These are phyloP conservation scores for Thalassiosira profunda DNA, from an alignment of 108 stramenopile species.

Conservation along the genomic window DNA sequence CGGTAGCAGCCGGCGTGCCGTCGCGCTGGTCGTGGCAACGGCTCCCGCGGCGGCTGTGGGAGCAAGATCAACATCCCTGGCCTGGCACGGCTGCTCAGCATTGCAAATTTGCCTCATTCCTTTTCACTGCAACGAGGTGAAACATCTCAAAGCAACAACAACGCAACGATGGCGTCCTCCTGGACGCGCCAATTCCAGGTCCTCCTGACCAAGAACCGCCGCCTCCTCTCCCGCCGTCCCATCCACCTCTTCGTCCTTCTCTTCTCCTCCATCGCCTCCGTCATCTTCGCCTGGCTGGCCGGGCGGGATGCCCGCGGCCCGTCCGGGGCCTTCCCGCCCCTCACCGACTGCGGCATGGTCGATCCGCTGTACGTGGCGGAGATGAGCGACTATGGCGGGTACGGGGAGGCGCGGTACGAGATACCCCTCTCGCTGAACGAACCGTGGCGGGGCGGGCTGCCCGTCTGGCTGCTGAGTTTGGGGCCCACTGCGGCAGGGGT, in stretches of 20 bases:
- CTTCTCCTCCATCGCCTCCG: constrained; percentile 30
- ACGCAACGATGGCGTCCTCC: no score
- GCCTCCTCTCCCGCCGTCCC: constrained; percentile 46
- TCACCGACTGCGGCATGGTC: constrained; percentile 51
- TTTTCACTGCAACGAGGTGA: no score
- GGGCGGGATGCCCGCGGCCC: constrained; percentile 32
- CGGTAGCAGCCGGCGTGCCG: no score
- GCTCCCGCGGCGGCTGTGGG: no score
- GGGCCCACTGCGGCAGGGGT: constrained; percentile 50
- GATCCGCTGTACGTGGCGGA: constrained; percentile 20
- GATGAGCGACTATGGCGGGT: background rate
- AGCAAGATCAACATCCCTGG: no score
- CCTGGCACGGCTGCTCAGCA: no score
- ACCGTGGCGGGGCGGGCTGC: constrained; percentile 38
- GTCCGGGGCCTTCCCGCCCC: constrained; percentile 20
- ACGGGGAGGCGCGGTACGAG: background rate
- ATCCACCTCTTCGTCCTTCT: constrained; percentile 31
- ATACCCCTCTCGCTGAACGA: constrained; percentile 52
- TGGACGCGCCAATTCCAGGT: constrained; percentile 52
- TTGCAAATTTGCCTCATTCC: no score
- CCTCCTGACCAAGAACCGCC: constrained; percentile 28
- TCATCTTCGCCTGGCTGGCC: constrained; percentile 43
- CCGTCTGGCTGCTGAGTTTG: constrained; percentile 51
- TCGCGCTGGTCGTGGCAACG: no score
- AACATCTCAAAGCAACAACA: no score